Conservation (phyloP, 2,329 filamentous ascomycete genomes). For the Graphium sp. region DNA sequence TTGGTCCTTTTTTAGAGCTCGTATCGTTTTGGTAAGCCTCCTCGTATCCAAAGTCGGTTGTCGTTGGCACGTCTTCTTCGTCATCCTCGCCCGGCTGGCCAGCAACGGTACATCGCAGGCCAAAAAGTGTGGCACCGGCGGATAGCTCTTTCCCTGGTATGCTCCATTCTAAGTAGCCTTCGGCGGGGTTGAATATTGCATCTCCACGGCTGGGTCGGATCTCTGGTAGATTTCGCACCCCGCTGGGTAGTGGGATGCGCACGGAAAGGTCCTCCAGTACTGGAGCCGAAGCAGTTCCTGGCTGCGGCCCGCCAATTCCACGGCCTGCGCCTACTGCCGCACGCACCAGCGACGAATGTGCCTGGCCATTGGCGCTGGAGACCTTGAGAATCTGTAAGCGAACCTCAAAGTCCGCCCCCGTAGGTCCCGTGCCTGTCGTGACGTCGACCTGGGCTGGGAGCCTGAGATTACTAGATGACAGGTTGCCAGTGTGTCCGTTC, state of each 20-base stretch:
- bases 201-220: slow-evolving; percentile 70
- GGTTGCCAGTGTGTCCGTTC: slow-evolving; percentile 33
- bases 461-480: slow-evolving; percentile 49
- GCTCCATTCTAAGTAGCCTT: slow-evolving; percentile 64
- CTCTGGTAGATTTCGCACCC: slow-evolving; percentile 71
- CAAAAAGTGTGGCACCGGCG: slow-evolving; percentile 49
- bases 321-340: slow-evolving; percentile 16
- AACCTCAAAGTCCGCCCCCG: slow-evolving; percentile 78
- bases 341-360: slow-evolving; percentile 17
- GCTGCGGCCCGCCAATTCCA: slow-evolving; percentile 20
- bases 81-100: slow-evolving; percentile 37
- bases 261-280: slow-evolving; percentile 62
- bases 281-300: slow-evolving; percentile 40
- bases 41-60: slow-evolving; percentile 32
- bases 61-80: slow-evolving; percentile 28
- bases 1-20: slow-evolving; percentile 2
- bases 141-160: slow-evolving; percentile 63
- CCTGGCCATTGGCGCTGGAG: slow-evolving; percentile 26
- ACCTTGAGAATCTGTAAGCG: slow-evolving; percentile 54
- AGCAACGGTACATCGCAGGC: slow-evolving; percentile 64
- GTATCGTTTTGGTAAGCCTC: slow-evolving; percentile 35
- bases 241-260: slow-evolving; percentile 59
- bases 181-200: slow-evolving; percentile 61
- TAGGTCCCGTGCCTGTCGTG: slow-evolving; percentile 58
- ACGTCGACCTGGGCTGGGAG: slow-evolving; percentile 72